Evolutionary conservation across 2,329 filamentous ascomycete species (phyloP).

Genomic region (Thelonectria rubi): DNA sequence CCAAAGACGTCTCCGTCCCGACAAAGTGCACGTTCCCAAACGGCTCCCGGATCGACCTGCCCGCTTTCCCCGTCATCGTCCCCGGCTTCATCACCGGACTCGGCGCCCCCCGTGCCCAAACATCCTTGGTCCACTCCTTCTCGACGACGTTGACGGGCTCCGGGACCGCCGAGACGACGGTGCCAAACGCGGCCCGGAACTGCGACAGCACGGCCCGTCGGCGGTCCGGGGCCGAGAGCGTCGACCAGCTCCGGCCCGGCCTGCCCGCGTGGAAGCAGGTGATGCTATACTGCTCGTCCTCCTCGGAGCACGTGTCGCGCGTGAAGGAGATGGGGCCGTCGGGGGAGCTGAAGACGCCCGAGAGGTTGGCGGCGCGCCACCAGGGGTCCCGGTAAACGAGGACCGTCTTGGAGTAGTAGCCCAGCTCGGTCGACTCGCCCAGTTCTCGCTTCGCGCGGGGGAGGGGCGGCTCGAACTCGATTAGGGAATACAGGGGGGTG

Average conservation of each 20-base stretch:
- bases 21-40: conserved; percentile 42
- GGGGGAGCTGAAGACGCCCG: conserved; percentile 52
- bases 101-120: conserved; percentile 28
- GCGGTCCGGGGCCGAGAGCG: conserved; percentile 19
- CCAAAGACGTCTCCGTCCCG: conserved; percentile 36
- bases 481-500: conserved; percentile 34
- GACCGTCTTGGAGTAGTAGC: conserved; percentile 50
- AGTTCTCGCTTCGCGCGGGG: conserved; percentile 42
- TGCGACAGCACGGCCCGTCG: conserved; percentile 12
- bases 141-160: conserved; percentile 31
- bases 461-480: conserved; percentile 42
- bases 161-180: conserved; percentile 15
- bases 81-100: conserved; percentile 33
- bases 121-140: conserved; percentile 34
- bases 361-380: conserved; percentile 54
- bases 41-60: conserved; percentile 41
- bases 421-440: conserved; percentile 43
- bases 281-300: conserved; percentile 41
- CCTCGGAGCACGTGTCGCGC: conserved; percentile 38
- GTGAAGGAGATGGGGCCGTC: conserved; percentile 42
- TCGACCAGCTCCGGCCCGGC: conserved; percentile 34
- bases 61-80: conserved; percentile 18
- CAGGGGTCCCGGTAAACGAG: conserved; percentile 55
- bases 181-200: conserved; percentile 25
- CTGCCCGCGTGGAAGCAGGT: conserved; percentile 47